These are phyloP conservation scores for Aureobasidium pullulans DNA, from an alignment of 2,329 filamentous ascomycete genomes.

Conservation along the genomic window DNA sequence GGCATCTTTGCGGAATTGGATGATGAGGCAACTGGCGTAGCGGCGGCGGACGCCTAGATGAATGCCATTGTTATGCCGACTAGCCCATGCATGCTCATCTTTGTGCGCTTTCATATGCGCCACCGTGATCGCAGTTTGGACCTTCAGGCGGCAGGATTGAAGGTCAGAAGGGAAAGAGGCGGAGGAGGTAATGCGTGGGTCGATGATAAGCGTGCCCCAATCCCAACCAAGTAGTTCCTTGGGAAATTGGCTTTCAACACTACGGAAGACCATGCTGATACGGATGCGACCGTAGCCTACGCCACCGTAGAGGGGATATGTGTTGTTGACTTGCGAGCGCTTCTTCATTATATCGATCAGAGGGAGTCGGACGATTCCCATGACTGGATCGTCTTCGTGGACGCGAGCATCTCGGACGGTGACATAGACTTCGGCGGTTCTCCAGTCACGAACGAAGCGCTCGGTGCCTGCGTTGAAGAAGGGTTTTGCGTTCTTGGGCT, in stretches of 20 bases:
- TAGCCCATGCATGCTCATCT: slow-evolving; percentile 43
- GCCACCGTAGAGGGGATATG: slow-evolving; percentile 62
- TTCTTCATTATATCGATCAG: slow-evolving; percentile 55
- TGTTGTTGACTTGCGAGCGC: slow-evolving; percentile 57
- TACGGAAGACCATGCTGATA: slow-evolving; percentile 67
- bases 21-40: slow-evolving; percentile 49
- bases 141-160: slow-evolving; percentile 45
- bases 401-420: slow-evolving; percentile 60
- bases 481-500: slow-evolving; percentile 69
- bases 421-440: slow-evolving; percentile 59
- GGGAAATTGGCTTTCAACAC: slow-evolving; percentile 56
- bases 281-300: slow-evolving; percentile 64
- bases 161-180: slow-evolving; percentile 43
- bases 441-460: slow-evolving; percentile 63
- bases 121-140: slow-evolving; percentile 50
- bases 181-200: slow-evolving; percentile 40
- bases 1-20: slow-evolving; percentile 54
- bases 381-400: slow-evolving; percentile 60
- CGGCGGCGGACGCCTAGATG: slow-evolving; percentile 54
- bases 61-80: slow-evolving; percentile 39
- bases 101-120: slow-evolving; percentile 42
- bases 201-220: slow-evolving; percentile 61
- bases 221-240: slow-evolving; percentile 59
- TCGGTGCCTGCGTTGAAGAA: slow-evolving; percentile 74
- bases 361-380: slow-evolving; percentile 64